Conservation (phyloP, 2,329 filamentous ascomycete species). For the Cylindrodendrum hubeiense region DNA sequence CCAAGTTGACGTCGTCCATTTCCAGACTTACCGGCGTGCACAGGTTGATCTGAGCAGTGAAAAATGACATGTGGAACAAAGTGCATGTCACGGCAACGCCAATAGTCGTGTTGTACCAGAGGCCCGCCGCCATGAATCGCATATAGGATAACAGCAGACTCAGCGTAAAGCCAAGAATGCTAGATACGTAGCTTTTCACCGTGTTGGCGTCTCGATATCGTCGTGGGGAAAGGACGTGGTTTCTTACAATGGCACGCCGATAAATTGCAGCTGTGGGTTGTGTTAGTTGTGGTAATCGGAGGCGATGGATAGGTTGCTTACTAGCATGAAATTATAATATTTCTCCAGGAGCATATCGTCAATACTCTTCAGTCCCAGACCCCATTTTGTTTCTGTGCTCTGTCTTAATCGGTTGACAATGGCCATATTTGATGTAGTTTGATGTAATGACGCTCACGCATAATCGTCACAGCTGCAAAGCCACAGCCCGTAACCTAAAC, state of each 20-base stretch:
- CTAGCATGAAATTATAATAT: conserved; percentile 53
- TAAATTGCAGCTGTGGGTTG: conserved; percentile 51
- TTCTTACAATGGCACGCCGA: conserved; percentile 55
- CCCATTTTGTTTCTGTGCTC: conserved; percentile 57
- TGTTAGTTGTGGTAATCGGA: neutral
- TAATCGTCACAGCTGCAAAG: conserved; percentile 50
- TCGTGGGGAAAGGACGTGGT: conserved; percentile 24
- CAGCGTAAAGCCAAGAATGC: conserved; percentile 61
- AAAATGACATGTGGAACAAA: conserved; percentile 55
- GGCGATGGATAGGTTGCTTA: conserved; percentile 1
- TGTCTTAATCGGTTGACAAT: neutral
- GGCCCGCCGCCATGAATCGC: conserved; percentile 56
- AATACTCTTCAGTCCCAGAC: conserved; percentile 52
- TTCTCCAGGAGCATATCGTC: conserved; percentile 54
- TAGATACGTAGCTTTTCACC: conserved; percentile 51
- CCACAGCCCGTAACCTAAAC: conserved; percentile 45
- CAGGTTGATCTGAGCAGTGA: conserved; percentile 51
- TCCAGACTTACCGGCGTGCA: conserved; percentile 49
- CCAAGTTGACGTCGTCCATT: neutral
- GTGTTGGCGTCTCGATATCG: neutral
- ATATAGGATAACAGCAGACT: conserved; percentile 59
- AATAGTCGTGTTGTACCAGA: conserved; percentile 49
- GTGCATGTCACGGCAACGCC: conserved; percentile 50
- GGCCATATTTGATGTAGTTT: neutral
- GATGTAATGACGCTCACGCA: conserved; percentile 47